Evolutionary conservation across 148 eudicot genomes (phyloP).

Genomic region (Camellia sinensis): DNA sequence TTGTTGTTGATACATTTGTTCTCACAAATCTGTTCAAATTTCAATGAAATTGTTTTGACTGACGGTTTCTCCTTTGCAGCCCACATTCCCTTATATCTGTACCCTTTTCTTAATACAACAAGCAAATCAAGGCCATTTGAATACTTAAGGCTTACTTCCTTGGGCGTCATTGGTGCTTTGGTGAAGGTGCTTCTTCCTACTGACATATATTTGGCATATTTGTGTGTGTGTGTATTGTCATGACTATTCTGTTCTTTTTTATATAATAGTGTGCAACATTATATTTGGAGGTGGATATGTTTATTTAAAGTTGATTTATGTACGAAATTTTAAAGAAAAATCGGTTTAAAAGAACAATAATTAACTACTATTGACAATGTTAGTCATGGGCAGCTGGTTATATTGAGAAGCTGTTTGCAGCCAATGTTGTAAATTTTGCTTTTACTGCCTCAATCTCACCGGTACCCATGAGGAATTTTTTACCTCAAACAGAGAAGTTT

Average conservation of each 20-base stretch:
- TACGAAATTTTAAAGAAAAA: neutral
- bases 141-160: constrained; percentile 81
- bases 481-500: neutral
- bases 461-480: neutral
- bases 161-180: constrained; percentile 89
- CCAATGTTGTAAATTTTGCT: neutral
- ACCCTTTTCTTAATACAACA: constrained; percentile 83
- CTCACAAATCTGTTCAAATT: neutral
- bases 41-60: neutral
- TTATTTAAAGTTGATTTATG: neutral
- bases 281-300: neutral
- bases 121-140: constrained; percentile 94
- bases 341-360: neutral
- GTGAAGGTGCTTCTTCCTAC: constrained; percentile 54
- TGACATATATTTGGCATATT: neutral
- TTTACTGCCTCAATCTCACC: neutral
- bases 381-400: neutral
- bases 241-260: neutral
- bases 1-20: neutral
- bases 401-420: neutral
- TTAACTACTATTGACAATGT: neutral
- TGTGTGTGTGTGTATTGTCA: neutral
- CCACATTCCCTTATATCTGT: constrained; percentile 79
- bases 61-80: constrained; percentile 47
- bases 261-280: neutral